A percentile compares a stretch with the other conserved stretches of the same genome.
phyloP scores from a whole-genome alignment of 1,284 basidiomycete species.

The Sanghuangporus weigelae region DNA sequence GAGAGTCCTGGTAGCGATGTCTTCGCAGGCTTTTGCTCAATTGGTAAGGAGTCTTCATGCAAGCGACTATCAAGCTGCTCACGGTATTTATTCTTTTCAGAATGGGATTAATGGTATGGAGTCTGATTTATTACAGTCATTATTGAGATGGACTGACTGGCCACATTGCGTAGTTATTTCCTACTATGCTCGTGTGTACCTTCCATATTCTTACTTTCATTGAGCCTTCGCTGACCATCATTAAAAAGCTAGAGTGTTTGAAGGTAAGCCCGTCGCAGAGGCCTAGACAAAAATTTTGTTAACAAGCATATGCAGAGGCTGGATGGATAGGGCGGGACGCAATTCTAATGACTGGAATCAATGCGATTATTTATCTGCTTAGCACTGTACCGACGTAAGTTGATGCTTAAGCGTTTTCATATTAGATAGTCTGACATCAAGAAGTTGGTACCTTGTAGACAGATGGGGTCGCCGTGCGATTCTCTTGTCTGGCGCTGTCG shows the following conservation, averaged over 20 bases:
- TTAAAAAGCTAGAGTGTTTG: conserved; percentile 68
- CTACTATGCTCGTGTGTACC: conserved; percentile 82
- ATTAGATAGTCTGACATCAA: neutral
- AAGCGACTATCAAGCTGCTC: neutral
- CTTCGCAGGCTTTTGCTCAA: conserved; percentile 94
- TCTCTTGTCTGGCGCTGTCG: conserved; percentile 83
- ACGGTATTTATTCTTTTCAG: conserved; percentile 32
- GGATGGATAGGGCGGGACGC: conserved; percentile 98
- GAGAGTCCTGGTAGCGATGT: conserved; percentile 92
- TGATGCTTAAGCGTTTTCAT: neutral
- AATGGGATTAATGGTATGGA: conserved; percentile 83
- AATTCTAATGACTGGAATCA: conserved; percentile 96
- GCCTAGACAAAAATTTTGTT: neutral
- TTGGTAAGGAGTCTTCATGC: conserved; percentile 46
- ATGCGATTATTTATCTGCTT: conserved; percentile 81
- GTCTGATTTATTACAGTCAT: neutral
- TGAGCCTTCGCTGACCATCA: conserved; percentile 12
- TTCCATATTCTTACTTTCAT: conserved; percentile 15
- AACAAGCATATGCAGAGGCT: conserved; percentile 56
- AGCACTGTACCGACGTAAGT: conserved; percentile 79
- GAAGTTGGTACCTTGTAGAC: conserved; percentile 95
- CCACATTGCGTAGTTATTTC: conserved; percentile 64
- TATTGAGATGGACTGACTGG: conserved; percentile 1
- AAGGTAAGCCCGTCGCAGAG: conserved; percentile 46
- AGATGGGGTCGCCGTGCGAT: conserved; percentile 88